Evolutionary conservation across 495 filamentous ascomycete genomes (phyloP).

Genomic region (Podospora pseudoanserina): DNA sequence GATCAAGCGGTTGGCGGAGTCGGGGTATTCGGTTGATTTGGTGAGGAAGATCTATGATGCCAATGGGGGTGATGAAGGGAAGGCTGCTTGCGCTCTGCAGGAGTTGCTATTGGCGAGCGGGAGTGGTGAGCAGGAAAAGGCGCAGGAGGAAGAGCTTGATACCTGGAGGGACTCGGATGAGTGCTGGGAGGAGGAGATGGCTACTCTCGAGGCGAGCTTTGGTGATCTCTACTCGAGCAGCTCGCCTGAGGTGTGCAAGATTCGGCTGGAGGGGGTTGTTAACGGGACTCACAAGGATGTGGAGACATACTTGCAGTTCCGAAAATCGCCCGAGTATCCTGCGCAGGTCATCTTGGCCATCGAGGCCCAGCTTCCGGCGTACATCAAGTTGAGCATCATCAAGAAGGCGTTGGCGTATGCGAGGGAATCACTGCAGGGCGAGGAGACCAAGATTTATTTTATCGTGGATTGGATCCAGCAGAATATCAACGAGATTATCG

Average conservation of each 20-base stretch:
- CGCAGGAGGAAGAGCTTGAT: slow-evolving; percentile 27
- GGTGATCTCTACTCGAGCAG: slow-evolving; percentile 56
- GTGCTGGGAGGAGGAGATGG: slow-evolving; percentile 82
- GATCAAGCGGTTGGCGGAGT: slow-evolving; percentile 74
- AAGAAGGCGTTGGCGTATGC: slow-evolving; percentile 71
- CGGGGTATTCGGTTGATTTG: slow-evolving; percentile 80
- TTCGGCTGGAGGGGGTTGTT: slow-evolving; percentile 49
- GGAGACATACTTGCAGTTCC: slow-evolving; percentile 48
- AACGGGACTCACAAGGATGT: slow-evolving; percentile 43
- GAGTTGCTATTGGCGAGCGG: slow-evolving; percentile 56
- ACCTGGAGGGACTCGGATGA: slow-evolving; percentile 47
- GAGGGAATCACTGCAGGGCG: slow-evolving; percentile 62
- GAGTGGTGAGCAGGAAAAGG: slow-evolving; percentile 13
- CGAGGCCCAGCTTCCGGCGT: slow-evolving; percentile 69
- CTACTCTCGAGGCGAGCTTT: slow-evolving; percentile 77
- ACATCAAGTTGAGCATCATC: slow-evolving; percentile 86
- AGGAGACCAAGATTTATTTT: slow-evolving; percentile 81
- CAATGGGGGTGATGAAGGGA: slow-evolving; percentile 66
- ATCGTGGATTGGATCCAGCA: slow-evolving; percentile 86
- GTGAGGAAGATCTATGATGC: slow-evolving; percentile 70
- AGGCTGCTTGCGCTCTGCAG: slow-evolving; percentile 75
- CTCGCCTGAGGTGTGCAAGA: slow-evolving; percentile 59
- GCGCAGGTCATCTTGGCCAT: slow-evolving; percentile 71
- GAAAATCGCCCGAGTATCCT: slow-evolving; percentile 64
- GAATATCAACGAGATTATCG: slow-evolving; percentile 69